Conservation (phyloP, 331 rosid species). For the Ulmus americana region DNA sequence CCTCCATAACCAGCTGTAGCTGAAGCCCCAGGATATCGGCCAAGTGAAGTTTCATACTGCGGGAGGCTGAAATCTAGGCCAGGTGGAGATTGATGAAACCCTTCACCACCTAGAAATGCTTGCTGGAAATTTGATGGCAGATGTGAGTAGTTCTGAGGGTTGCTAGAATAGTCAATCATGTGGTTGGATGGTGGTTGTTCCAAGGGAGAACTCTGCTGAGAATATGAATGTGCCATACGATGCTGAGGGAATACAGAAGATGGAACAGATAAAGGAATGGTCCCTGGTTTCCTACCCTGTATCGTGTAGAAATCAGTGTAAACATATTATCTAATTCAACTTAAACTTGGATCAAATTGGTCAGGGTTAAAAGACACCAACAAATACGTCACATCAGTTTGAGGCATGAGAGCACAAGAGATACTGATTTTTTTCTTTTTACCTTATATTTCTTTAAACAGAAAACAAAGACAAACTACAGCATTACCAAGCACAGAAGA, state of each 20-base stretch:
- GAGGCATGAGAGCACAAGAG: not conserved
- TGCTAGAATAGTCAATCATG: constrained; percentile 25
- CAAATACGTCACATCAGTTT: not conserved
- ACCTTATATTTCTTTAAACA: not conserved
- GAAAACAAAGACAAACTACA: constrained; percentile 4
- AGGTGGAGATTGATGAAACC: constrained; percentile 24
- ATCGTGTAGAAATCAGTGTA: constrained; percentile 8
- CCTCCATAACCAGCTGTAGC: constrained; percentile 34
- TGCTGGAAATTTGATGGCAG: constrained; percentile 28
- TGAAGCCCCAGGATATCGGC: constrained; percentile 37
- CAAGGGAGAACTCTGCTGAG: constrained; percentile 27
- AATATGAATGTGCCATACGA: constrained; percentile 17
- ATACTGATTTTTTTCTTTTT: not conserved
- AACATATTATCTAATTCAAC: not conserved
- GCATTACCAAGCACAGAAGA: constrained; percentile 1
- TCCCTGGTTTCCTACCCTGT: constrained; percentile 39
- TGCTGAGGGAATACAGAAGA: constrained; percentile 34
- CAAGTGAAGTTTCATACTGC: constrained; percentile 21
- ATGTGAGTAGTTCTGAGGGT: constrained; percentile 29
- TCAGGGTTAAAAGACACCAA: not conserved
- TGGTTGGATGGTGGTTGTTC: constrained; percentile 29
- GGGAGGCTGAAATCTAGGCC: constrained; percentile 37
- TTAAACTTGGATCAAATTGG: not conserved
- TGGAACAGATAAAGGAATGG: constrained; percentile 28
- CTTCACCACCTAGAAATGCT: constrained; percentile 30